Evolutionary conservation across 768 basidiomycete species (phyloP).

Genomic region (Naganishia kalamii): DNA sequence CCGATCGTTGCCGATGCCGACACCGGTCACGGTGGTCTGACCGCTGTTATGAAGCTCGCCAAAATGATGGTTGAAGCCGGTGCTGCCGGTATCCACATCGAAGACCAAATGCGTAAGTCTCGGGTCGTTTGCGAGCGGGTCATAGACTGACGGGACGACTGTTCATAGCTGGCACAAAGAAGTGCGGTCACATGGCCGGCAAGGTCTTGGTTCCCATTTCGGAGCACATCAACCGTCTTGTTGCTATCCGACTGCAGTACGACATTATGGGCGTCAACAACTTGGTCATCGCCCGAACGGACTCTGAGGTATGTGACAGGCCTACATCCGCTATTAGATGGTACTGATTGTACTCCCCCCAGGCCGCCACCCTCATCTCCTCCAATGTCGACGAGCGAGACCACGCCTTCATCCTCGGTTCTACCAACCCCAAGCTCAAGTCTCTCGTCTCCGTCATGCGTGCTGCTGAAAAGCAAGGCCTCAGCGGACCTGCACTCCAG

Average conservation of each 20-base stretch:
- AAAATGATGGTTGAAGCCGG: constrained; percentile 99
- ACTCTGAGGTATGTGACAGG: constrained; percentile 60
- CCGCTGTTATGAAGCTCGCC: constrained; percentile 96
- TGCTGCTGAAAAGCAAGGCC: constrained; percentile 73
- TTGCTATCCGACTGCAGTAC: constrained; percentile 93
- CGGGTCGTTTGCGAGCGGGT: too few relatives aligned
- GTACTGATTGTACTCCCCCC: background rate
- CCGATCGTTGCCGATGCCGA: constrained; percentile 96
- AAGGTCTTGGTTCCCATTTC: constrained; percentile 78
- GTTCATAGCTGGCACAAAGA: constrained; percentile 74
- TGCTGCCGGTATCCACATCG: constrained; percentile 94
- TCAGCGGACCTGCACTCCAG: constrained; percentile 72
- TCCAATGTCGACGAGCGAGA: constrained; percentile 97
- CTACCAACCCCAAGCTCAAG: constrained; percentile 63
- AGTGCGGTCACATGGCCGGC: constrained; percentile 53
- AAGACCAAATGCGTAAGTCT: constrained; percentile 77
- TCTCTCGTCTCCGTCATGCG: constrained; percentile 75
- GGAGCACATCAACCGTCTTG: constrained; percentile 96
- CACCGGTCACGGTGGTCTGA: constrained; percentile 65
- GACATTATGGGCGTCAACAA: constrained; percentile 98
- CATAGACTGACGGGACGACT: too few relatives aligned
- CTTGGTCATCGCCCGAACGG: constrained; percentile 85
- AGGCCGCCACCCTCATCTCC: constrained; percentile 87
- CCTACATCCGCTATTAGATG: background rate
- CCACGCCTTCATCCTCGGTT: constrained; percentile 91